A percentile compares a stretch with the other conserved stretches of the same genome.
phyloP scores from a whole-genome alignment of 1,284 basidiomycete genomes.

The Ceratobasidium sp. region DNA sequence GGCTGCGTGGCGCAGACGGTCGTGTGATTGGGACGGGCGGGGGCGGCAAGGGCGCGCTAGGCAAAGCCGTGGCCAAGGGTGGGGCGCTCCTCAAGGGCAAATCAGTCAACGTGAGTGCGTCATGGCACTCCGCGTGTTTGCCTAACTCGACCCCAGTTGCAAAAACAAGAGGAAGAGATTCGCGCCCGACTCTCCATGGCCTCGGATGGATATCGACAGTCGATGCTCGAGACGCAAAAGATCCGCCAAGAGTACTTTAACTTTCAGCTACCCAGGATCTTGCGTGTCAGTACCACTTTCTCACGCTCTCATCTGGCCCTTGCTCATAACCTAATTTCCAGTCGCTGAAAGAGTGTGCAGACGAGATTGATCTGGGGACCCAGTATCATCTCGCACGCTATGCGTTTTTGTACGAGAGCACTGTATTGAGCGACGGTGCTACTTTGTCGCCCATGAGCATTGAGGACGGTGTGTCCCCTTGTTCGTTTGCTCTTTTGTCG shows the following conservation, averaged over 20 bases:
- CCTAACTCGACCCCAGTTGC: conserved; percentile 62
- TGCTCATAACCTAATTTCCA: conserved; percentile 48
- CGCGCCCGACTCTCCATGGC: conserved; percentile 82
- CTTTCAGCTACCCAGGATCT: conserved; percentile 91
- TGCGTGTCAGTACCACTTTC: conserved; percentile 70
- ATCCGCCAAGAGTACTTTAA: conserved; percentile 98
- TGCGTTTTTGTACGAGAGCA: conserved; percentile 92
- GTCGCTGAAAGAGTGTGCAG: conserved; percentile 94
- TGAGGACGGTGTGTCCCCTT: conserved; percentile 61
- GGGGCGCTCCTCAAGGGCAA: conserved; percentile 91
- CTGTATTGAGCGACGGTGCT: conserved; percentile 86
- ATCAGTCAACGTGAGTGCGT: conserved; percentile 75
- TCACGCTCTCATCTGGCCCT: conserved; percentile 19
- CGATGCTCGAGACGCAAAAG: conserved; percentile 88
- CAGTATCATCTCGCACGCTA: conserved; percentile 97
- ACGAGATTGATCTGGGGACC: conserved; percentile 95
- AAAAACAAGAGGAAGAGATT: conserved; percentile 94
- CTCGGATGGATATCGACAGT: conserved; percentile 89
- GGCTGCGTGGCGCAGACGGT: conserved; percentile 58
- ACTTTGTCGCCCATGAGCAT: conserved; percentile 74
- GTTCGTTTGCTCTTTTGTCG: conserved; percentile 1
- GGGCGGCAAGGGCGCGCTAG: conserved; percentile 78
- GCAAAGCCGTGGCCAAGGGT: conserved; percentile 90
- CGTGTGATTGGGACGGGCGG: conserved; percentile 58
- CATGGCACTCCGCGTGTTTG: neutral